A percentile compares a stretch with the other conserved stretches of the same genome.
phyloP scores from a whole-genome alignment of 2,329 filamentous ascomycete genomes.

The Botryotinia calthae region DNA sequence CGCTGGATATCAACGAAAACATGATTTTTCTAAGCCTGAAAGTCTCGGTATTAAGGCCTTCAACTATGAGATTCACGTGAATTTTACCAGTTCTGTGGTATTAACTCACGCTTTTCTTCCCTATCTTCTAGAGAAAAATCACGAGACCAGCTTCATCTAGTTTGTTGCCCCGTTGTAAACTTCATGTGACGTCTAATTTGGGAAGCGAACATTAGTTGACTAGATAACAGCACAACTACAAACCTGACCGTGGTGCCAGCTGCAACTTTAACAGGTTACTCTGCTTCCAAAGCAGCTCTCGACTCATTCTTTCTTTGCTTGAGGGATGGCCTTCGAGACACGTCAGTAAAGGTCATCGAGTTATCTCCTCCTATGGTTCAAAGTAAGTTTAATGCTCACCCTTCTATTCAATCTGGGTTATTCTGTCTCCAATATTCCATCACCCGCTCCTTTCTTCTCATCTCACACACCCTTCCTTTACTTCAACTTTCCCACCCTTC shows the following conservation, averaged over 20 bases:
- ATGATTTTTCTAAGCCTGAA: conserved; percentile 29
- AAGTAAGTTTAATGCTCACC: conserved; percentile 23
- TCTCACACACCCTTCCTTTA: not conserved
- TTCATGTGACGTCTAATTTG: not conserved
- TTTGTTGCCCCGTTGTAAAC: conserved; percentile 2
- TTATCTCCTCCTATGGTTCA: conserved; percentile 41
- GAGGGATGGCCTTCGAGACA: conserved; percentile 42
- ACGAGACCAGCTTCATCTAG: conserved; percentile 27
- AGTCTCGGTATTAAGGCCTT: conserved; percentile 20
- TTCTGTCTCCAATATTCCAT: not conserved
- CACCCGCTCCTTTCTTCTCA: not conserved
- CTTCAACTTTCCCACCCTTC: conserved; percentile 34
- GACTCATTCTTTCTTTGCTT: conserved; percentile 45
- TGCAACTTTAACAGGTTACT: conserved; percentile 42
- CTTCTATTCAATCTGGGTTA: not conserved
- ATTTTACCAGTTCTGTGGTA: conserved; percentile 36
- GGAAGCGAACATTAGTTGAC: not conserved
- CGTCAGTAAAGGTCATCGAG: conserved; percentile 43
- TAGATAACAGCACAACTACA: conserved; percentile 25
- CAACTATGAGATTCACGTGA: conserved; percentile 22
- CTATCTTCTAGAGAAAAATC: conserved; percentile 25
- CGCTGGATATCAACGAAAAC: conserved; percentile 35
- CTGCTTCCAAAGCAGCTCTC: conserved; percentile 47
- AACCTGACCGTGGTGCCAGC: conserved; percentile 28
- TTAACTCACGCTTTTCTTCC: conserved; percentile 36